phyloP scores from a whole-genome alignment of 2,329 filamentous ascomycete species.

The Penicillium sp. region DNA sequence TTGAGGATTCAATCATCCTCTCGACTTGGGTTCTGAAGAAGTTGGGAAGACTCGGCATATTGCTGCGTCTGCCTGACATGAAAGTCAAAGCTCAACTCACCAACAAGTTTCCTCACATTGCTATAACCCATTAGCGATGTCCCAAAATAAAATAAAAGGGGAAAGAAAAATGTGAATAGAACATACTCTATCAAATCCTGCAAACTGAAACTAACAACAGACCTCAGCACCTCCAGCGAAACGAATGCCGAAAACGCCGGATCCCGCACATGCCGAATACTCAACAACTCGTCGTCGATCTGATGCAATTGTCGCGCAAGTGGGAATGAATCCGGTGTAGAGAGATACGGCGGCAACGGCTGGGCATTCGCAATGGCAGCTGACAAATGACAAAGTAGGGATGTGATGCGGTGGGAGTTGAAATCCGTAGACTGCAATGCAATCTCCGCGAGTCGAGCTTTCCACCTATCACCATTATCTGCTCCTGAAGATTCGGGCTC shows the following conservation, averaged over 20 bases:
- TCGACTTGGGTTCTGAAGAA: slow-evolving; percentile 1
- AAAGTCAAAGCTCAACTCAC: slow-evolving; percentile 34
- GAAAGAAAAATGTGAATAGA: no score
- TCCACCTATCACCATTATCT: slow-evolving; percentile 52
- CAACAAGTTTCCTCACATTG: slow-evolving; percentile 32
- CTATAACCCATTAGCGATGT: slow-evolving; percentile 14
- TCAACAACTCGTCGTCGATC: slow-evolving; percentile 60
- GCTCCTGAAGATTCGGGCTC: slow-evolving; percentile 6
- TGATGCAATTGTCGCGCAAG: slow-evolving; percentile 58
- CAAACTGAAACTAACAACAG: slow-evolving; percentile 31
- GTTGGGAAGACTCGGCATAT: slow-evolving; percentile 7
- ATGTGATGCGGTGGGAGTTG: slow-evolving; percentile 47
- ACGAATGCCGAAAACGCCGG: slow-evolving; percentile 73
- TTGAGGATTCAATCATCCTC: neutral
- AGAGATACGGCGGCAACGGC: slow-evolving; percentile 68
- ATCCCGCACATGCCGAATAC: slow-evolving; percentile 64
- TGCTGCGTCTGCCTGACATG: slow-evolving; percentile 4
- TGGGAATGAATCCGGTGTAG: slow-evolving; percentile 60
- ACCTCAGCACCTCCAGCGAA: slow-evolving; percentile 61
- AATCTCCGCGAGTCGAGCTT: slow-evolving; percentile 57
- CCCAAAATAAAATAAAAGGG: neutral
- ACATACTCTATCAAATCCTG: slow-evolving; percentile 31
- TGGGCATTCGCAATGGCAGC: slow-evolving; percentile 64
- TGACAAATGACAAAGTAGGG: slow-evolving; percentile 68
- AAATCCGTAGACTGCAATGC: slow-evolving; percentile 56